These are phyloP conservation scores for Myrmaecium sp. DNA, from an alignment of 2,329 filamentous ascomycete species.

Conservation along the genomic window DNA sequence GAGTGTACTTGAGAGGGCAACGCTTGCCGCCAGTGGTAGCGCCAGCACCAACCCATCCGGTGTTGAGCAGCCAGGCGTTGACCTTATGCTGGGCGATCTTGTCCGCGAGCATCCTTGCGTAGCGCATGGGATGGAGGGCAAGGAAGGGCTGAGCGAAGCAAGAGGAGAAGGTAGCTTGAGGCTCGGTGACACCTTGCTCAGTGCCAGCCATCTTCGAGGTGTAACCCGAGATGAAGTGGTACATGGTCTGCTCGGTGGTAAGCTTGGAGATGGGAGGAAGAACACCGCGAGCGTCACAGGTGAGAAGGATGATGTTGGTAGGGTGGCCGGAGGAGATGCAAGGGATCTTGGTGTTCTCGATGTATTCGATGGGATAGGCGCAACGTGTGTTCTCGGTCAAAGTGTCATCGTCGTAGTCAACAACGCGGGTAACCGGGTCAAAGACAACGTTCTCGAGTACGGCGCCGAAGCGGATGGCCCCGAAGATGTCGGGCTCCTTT, in stretches of 20 bases:
- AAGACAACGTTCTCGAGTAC: constrained; percentile 99
- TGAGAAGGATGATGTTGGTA: constrained; percentile 94
- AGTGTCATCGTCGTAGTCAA: constrained; percentile 90
- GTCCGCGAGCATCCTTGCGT: constrained; percentile 94
- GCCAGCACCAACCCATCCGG: constrained; percentile 88
- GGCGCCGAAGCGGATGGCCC: constrained; percentile 89
- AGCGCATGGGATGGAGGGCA: constrained; percentile 96
- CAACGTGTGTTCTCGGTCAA: constrained; percentile 97
- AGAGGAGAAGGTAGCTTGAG: constrained; percentile 95
- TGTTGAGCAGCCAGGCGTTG: constrained; percentile 98
- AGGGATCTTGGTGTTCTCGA: constrained; percentile 95
- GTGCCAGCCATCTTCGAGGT: constrained; percentile 99
- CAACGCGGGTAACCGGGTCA: constrained; percentile 70
- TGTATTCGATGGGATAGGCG: constrained; percentile 98
- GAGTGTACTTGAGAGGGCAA: constrained; percentile 96
- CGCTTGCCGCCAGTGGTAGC: constrained; percentile 85
- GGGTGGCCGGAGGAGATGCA: constrained; percentile 79
- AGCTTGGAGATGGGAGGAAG: constrained; percentile 97
- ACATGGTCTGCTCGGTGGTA: constrained; percentile 90
- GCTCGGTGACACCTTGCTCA: constrained; percentile 91
- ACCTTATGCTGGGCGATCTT: constrained; percentile 93
- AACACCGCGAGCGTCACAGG: constrained; percentile 93
- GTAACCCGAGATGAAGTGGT: constrained; percentile 99
- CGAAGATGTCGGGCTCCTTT: constrained; percentile 97
- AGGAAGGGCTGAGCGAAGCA: constrained; percentile 99